Evolutionary conservation across 2,329 filamentous ascomycete species (phyloP), one percentile per base, ranked within the genome.

Genomic region (Pseudogymnoascus sp.): DNA sequence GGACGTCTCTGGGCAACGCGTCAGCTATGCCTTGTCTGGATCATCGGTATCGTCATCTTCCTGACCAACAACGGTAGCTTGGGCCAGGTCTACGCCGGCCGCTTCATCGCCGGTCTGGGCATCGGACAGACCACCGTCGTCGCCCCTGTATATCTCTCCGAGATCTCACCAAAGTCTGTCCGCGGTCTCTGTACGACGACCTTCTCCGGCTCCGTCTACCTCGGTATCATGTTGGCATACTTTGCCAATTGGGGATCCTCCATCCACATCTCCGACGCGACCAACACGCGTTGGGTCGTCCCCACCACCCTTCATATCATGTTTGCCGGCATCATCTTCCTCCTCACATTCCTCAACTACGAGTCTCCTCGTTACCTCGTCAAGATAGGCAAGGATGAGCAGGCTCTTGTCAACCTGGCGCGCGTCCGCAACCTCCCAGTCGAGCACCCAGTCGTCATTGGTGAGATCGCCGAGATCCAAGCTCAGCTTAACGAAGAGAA

Each of bases 171-270:
- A 0, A 83, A 86, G 1, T 82, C 85, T 1, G 79, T 90, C 64
- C 83, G 88, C 62, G 88, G 90, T 67, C 82, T 93, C 21, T 91
- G 88, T 71, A 90, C 89, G 1, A 87, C 85, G 70, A 80, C 87
- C 26, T 89, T 89, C 72, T 84, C 86, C 0, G 86, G 86, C 0
- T 80, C 88, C 60, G 89, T 93, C 21, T 93, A 93, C 71, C 75
- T 90, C 62, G 90, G 89, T 23, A 90, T 92, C 65, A 88, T 93
- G 69, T 79, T 93, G 15, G 88, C 88, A 7, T 93, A 92, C 76
- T 93, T 91, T 70, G 84, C 88, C 64, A 89, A 87, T 73, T 88
- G 87, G 71, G 86, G 86, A 64, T 78, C 76, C 62, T 73, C 79
- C 63, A 62, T 84, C 46, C 76, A 84, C 71, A 75, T 86, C 21